Base-by-base conservation (phyloP, 2,329 filamentous ascomycete species). In the Fusarium falciforme region DNA sequence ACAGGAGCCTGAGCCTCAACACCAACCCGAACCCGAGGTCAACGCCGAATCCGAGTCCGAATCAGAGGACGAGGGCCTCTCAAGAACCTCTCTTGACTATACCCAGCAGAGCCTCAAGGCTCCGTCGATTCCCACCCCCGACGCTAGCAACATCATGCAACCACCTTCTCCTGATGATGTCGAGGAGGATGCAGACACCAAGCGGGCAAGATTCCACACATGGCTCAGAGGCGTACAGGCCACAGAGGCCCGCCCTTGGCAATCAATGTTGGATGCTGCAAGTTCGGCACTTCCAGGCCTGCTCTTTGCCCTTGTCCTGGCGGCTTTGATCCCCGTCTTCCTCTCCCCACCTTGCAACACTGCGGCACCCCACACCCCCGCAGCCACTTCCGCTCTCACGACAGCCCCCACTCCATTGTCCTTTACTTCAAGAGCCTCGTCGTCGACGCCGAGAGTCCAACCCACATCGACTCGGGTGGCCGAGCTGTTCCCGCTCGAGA, bases 61-160 rank as follows among this genome's bases (percentile, higher is more conserved):
- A 29, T 78, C 76, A 6, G 85, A 88, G n/a, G 84, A 85, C 20
- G 83, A 83, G 27, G 81, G 79, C 9, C 81, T 81, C 29, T 84
- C 83, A 68, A 75, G 79, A 66, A 78, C 79, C 12, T 87, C 87
- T 25, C 83, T 88, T 29, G 82, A 84, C 63, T 89, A 89, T 71
- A 85, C 86, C 25, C 86, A 88, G 55, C 81, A 88, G 74, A 85
- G 83, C 62, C 83, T 88, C 47, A 81, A 81, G 57, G 85, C 81
- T 38, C 86, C 86, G 6, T 85, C 84, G 29, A 80, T 84, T 29
- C 73, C 76, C n/a, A 81, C 82, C 6, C 81, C 82, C 12, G 82
- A 83, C 52, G 79, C 78, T 25, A 82, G 78, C 66, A 75, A 77
- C 57, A 74, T 80, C 33, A 66, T 80, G 49, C 77, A 68, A 54